Base-by-base conservation (phyloP, 1,284 basidiomycete genomes). In the Apiotrichum gracile region DNA sequence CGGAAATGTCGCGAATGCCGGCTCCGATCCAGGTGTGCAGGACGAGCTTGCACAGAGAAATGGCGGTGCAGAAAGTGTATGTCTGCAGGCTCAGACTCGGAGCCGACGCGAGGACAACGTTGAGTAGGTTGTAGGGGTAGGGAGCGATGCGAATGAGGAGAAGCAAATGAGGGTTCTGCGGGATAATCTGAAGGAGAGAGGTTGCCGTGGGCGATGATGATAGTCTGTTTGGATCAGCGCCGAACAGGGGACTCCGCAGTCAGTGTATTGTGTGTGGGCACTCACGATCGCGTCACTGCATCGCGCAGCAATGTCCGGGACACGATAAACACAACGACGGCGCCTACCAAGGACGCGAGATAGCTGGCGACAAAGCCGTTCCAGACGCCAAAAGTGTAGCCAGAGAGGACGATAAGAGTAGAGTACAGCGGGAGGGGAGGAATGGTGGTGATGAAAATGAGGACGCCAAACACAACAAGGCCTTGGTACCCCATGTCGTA, bases 111-210 rank as follows among this genome's bases (percentile, higher is more conserved):
- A 80, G 74, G 14, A 80, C 71, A 39, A 77, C 77, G 66, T 80
- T 80, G 64, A 80, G 75, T 40, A 80, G 69, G 63, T 80, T 79
- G 76, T 78, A 79, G 3, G 70, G 77, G 60, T 79, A 79, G 6
- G 78, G 78, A 5, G 78, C 78, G 17, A 79, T 68, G 24, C 78
- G 72, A 48, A 79, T 78, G 21, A 80, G 63, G 40, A 79, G 77
- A 1, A 80, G 69, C 21, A 80, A 67, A 71, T 80, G 72, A 54
- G 76, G 57, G 61, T 69, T 52, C 60, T 64, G 49, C 62, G 70
- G 62, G 63, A 71, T 51, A 63, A 76, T 64, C 63, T 72, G 57
- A 19, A 73, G 63, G 7, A 73, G 61, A 0, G 68, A 65, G 31
- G 65, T 66, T 34, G 68, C 66, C 6, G 67, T 73, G 3, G 69